These are phyloP conservation scores for Neurospora sublineolata DNA, from an alignment of 495 filamentous ascomycete species.

Conservation along the genomic window DNA sequence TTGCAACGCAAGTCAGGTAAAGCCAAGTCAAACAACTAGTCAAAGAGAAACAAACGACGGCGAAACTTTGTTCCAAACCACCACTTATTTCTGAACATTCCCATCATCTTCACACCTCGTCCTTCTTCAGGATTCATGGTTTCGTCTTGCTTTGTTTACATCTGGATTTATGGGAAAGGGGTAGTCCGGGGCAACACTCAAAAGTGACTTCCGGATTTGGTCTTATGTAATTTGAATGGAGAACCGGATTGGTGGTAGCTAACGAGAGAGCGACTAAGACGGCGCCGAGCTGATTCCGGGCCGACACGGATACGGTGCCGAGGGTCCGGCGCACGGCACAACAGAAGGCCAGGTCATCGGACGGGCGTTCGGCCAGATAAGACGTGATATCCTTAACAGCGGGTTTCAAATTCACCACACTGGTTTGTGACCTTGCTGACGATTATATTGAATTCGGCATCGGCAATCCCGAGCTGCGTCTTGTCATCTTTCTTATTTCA, in stretches of 20 bases:
- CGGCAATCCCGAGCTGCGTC: conserved; percentile 16
- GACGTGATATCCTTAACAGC: conserved; percentile 19
- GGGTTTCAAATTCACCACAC: conserved; percentile 16
- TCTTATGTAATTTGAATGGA: not conserved
- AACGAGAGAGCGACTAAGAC: conserved; percentile 20
- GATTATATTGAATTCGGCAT: conserved; percentile 14
- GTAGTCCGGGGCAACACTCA: not conserved
- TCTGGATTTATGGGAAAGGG: not conserved
- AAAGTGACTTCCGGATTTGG: not conserved
- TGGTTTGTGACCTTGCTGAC: conserved; percentile 10
- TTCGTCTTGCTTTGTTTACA: not conserved
- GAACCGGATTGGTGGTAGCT: not conserved
- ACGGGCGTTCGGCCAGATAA: conserved; percentile 21
- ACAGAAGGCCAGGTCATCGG: conserved; percentile 15
- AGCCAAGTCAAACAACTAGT: not conserved
- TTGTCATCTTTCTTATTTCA: conserved; percentile 12
- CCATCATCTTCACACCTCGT: not conserved
- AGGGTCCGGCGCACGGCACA: conserved; percentile 14
- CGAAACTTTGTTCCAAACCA: not conserved
- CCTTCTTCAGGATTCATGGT: not conserved
- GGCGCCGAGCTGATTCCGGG: conserved; percentile 17
- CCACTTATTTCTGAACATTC: not conserved
- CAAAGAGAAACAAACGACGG: not conserved
- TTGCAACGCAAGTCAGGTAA: not conserved
- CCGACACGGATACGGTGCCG: conserved; percentile 9